Percentiles rank a stretch among this genome's conserved stretches.
Evolutionary conservation across 2,329 filamentous ascomycete species (phyloP).

Genomic region (Metarhizium robertsii): DNA sequence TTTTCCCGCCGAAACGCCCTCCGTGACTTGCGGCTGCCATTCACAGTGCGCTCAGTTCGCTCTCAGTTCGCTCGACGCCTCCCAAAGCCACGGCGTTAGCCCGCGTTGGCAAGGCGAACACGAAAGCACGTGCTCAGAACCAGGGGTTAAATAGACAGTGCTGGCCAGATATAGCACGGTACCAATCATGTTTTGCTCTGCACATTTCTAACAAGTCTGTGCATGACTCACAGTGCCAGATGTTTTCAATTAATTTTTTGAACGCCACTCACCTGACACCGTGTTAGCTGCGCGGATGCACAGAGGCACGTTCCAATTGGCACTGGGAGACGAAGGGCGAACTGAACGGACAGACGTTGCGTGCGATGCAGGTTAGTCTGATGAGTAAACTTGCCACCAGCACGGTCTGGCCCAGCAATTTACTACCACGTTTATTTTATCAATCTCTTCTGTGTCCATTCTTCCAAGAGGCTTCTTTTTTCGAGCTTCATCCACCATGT

Average conservation of each 20-base stretch:
- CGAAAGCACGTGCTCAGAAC: constrained; percentile 22
- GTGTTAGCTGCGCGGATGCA: constrained; percentile 19
- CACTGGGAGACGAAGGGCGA: constrained; percentile 11
- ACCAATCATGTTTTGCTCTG: background rate
- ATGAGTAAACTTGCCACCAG: background rate
- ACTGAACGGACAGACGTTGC: background rate
- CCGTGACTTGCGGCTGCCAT: constrained; percentile 13
- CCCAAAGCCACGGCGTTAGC: constrained; percentile 2
- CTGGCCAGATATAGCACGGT: background rate
- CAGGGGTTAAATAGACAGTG: constrained; percentile 7
- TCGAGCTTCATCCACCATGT: background rate
- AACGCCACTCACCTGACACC: constrained; percentile 21
- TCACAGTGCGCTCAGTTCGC: constrained; percentile 19
- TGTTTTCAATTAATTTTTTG: constrained; percentile 1
- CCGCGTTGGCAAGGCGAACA: constrained; percentile 20
- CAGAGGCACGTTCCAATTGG: constrained; percentile 7
- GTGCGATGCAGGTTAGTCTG: background rate
- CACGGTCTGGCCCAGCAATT: no score
- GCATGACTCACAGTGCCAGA: constrained; percentile 11
- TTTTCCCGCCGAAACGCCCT: background rate
- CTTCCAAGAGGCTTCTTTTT: background rate
- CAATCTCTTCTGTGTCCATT: background rate
- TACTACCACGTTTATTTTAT: no score
- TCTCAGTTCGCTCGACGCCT: constrained; percentile 1
- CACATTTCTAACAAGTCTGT: background rate